Evolutionary conservation across 306 rosid genomes (phyloP), one percentile per base, ranked within the genome.

Genomic region (Lablab purpureus): DNA sequence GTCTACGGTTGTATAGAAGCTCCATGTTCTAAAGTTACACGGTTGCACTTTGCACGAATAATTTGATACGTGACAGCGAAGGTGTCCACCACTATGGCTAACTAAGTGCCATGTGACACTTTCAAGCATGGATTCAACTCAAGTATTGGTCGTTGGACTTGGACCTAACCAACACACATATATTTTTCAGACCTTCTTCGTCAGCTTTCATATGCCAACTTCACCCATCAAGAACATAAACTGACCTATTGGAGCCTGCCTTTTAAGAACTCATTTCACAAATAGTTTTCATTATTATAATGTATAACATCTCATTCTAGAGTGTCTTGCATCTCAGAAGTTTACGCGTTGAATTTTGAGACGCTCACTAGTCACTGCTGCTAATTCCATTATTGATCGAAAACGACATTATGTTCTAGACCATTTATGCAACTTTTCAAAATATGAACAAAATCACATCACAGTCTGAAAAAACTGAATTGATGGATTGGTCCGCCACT

Each of bases 81-180:
- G 43, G n/a, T 80, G 87, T 84, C 86, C 22, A 30, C 87, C 91
- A 88, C 84, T 67, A 75, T 60, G 49, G 15, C 13, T 9, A 0
- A 4, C 58, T 34, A 43, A 43, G 50, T 56, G 73, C 36, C 76
- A 10, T 67, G 40, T 47, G 60, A 68, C 74, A 40, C 49, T 84
- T 80, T 82, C 59, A 79, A 73, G 46, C 55, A 12, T 62, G 67
- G 30, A 27, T 56, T 56, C 77, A 19, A 50, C 43, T 59, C 52
- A 30, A 14, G 71, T 54, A 80, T 64, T 80, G 72, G 82, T 73
- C 82, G 28, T 80, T 85, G 91, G 89, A 78, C 55, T 66, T 81
- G 3, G 82, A 79, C 91, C 87, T 75, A 85, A 84, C 85, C 87
- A 83, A 40, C 71, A n/a, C 71, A n/a, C 17, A 17, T n/a, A 23